phyloP scores from a whole-genome alignment of 257 asterid genomes.

The Lavandula angustifolia region DNA sequence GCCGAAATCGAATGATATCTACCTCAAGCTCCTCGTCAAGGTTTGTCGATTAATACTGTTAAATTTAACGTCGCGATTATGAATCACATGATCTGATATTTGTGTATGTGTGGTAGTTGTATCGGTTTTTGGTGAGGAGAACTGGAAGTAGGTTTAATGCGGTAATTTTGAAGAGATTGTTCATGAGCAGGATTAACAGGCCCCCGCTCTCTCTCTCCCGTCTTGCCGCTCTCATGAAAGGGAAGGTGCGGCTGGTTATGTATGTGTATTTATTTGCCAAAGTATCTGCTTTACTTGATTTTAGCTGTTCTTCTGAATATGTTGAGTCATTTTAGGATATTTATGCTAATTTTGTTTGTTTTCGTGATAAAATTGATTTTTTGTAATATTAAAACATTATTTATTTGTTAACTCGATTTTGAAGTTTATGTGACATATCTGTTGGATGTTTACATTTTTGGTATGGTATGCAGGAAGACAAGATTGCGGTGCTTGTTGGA shows the following conservation, averaged over 20 bases:
- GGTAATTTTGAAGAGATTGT: constrained; percentile 77
- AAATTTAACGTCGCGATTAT: neutral
- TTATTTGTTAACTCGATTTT: neutral
- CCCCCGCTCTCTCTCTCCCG: constrained; percentile 87
- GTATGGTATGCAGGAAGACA: constrained; percentile 53
- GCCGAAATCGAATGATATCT: constrained; percentile 76
- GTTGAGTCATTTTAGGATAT: neutral
- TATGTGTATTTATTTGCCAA: neutral
- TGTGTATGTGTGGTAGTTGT: constrained; percentile 47
- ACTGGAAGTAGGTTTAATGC: constrained; percentile 86
- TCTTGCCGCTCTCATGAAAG: constrained; percentile 58
- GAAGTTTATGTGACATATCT: neutral
- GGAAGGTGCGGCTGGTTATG: constrained; percentile 51
- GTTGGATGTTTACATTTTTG: neutral
- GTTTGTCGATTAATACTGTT: constrained; percentile 23
- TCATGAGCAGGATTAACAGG: constrained; percentile 90
- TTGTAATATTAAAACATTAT: too few relatives aligned
- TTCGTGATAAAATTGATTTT: neutral
- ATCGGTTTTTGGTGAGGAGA: constrained; percentile 87
- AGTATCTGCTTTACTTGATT: neutral
- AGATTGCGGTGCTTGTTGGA: constrained; percentile 84
- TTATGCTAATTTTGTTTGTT: too few relatives aligned
- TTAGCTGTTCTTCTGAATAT: neutral
- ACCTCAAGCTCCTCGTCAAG: constrained; percentile 80
- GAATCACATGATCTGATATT: constrained; percentile 15